These are phyloP conservation scores for Aspergillus indologenus DNA, from an alignment of 495 filamentous ascomycete species.

Conservation along the genomic window DNA sequence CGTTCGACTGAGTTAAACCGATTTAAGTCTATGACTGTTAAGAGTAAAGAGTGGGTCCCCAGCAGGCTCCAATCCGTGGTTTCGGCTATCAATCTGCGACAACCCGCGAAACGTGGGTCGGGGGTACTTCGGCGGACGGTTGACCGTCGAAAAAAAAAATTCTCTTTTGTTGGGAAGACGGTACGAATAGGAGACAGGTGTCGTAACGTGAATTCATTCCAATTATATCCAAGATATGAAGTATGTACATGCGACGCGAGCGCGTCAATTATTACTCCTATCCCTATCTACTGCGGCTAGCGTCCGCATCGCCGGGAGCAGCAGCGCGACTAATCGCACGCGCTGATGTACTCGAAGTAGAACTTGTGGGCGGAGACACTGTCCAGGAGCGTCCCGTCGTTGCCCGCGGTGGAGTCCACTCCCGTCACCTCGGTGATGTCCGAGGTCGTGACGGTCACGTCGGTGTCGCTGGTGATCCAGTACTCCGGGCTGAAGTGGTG, in stretches of 20 bases:
- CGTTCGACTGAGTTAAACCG: background rate
- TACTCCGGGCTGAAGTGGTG: constrained; percentile 64
- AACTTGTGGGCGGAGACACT: constrained; percentile 35
- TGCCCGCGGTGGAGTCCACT: constrained; percentile 26
- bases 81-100: background rate
- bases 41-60: background rate
- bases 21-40: background rate
- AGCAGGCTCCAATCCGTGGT: background rate
- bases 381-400: constrained; percentile 25
- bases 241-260: too few relatives aligned
- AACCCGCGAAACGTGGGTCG: background rate
- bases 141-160: background rate
- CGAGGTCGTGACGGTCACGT: constrained; percentile 26
- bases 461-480: constrained; percentile 43
- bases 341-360: constrained; percentile 38
- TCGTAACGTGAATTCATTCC: too few relatives aligned
- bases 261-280: too few relatives aligned
- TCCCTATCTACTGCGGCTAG: too few relatives aligned
- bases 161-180: too few relatives aligned
- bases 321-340: constrained; percentile 17
- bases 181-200: too few relatives aligned
- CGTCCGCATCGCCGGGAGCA: too few relatives aligned
- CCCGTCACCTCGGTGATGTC: constrained; percentile 29
- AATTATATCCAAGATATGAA: too few relatives aligned
- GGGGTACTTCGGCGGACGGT: background rate